Conservation (phyloP, 345 rosid species). For the Litchi chinensis region DNA sequence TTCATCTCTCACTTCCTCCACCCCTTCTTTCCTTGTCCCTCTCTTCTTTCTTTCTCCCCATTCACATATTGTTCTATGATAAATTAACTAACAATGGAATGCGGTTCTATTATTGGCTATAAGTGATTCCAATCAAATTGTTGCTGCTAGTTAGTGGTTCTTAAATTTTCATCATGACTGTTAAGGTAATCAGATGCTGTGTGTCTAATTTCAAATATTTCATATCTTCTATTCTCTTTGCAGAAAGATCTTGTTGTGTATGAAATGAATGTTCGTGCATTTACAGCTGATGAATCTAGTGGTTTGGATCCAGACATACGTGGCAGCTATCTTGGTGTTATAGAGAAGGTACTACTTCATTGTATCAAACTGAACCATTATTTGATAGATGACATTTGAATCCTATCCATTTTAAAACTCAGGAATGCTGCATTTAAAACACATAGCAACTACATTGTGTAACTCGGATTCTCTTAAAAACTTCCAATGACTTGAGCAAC, state of each 20-base stretch:
- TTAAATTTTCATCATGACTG: slow-evolving; percentile 3
- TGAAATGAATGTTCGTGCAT: slow-evolving; percentile 98
- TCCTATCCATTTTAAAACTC: not conserved
- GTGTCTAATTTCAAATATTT: slow-evolving; percentile 18
- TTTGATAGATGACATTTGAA: not conserved
- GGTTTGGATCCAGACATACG: slow-evolving; percentile 59
- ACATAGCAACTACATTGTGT: not conserved
- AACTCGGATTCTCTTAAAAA: not conserved
- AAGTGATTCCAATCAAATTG: not conserved
- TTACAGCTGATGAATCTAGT: slow-evolving; percentile 86
- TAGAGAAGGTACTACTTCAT: slow-evolving; percentile 66
- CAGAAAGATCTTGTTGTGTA: slow-evolving; percentile 93
- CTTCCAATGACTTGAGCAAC: not conserved
- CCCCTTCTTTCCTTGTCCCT: not conserved
- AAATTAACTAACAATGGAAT: not conserved
- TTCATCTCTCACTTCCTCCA: not conserved
- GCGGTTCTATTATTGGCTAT: not conserved
- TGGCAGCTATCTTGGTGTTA: slow-evolving; percentile 85
- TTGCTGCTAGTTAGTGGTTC: slow-evolving; percentile 10
- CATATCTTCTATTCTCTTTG: slow-evolving; percentile 28
- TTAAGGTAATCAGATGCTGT: slow-evolving; percentile 1
- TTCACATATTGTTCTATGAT: not conserved
- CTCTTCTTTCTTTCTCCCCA: not conserved
- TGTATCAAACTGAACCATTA: slow-evolving; percentile 13
- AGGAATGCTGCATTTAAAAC: not conserved